Percentiles rank a stretch among this genome's conserved stretches.
Evolutionary conservation across 1,139 yeast genomes (phyloP).

Genomic region (Suhomyces chickasaworum): DNA sequence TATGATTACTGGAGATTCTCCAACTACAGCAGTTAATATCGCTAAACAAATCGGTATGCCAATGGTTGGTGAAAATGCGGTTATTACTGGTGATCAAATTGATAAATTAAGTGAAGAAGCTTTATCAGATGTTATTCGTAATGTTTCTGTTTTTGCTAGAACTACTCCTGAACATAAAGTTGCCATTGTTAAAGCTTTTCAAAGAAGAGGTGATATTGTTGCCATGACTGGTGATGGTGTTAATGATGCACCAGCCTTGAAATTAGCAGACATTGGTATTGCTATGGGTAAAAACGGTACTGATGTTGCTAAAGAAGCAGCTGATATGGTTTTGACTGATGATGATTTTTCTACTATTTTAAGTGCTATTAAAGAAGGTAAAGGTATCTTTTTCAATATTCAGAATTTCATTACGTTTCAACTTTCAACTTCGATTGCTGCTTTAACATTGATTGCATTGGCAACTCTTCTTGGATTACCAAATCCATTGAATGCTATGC

Average conservation of each 20-base stretch:
- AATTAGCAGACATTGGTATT: conserved; percentile 95
- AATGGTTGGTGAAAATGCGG: conserved; percentile 61
- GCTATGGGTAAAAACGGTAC: conserved; percentile 98
- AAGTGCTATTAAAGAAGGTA: conserved; percentile 93
- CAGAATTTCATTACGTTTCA: conserved; percentile 94
- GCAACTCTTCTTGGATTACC: conserved; percentile 86
- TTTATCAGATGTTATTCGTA: conserved; percentile 70
- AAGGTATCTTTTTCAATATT: conserved; percentile 91
- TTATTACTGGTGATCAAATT: conserved; percentile 80
- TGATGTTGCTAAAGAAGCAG: conserved; percentile 97
- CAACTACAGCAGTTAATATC: conserved; percentile 86
- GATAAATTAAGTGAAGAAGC: conserved; percentile 71
- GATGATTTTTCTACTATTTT: conserved; percentile 94
- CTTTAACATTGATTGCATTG: conserved; percentile 82
- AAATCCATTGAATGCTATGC: conserved; percentile 98
- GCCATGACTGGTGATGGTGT: conserved; percentile 99
- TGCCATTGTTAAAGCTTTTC: conserved; percentile 86
- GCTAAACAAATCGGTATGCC: conserved; percentile 95
- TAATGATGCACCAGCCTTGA: conserved; percentile 98
- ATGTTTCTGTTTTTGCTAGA: conserved; percentile 91
- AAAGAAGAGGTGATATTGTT: conserved; percentile 89
- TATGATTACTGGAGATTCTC: conserved; percentile 97
- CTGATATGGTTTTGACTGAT: conserved; percentile 96
- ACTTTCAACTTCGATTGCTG: conserved; percentile 93
- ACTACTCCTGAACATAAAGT: conserved; percentile 97